Evolutionary conservation across 805 yeast genomes (phyloP), one percentile per base, ranked within the genome.

Genomic region (Komagataella pastoris): DNA sequence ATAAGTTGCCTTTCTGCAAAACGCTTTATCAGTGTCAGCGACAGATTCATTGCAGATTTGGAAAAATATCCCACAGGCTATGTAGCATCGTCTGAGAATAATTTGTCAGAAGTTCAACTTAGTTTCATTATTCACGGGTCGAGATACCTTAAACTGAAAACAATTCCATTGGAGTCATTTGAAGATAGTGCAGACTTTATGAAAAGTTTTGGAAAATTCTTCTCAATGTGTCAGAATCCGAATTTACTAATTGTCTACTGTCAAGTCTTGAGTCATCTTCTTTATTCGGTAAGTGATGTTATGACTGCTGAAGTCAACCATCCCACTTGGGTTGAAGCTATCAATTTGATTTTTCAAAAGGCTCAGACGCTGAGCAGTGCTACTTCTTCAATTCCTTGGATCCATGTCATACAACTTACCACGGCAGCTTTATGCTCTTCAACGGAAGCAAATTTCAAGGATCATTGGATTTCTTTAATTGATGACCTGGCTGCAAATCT

Each of bases 251-350:
- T 77, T 53, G 90, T 96, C 1, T 95, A 91, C 61, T 85, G 93
- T 48, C 96, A 88, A 56, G 96, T 88, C 1, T 71, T 90, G 45
- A 76, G 84, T 52, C 82, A 79, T 51, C 74, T 93, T 23, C 67
- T 93, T 2, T 68, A 88, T 46, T 95, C 97, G 0, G 65, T 93
- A 21, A 95, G 97, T 0, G 91, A 88, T 7, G 73, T 81, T 1
- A 73, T 90, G 36, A 88, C 97, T 0, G 98, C 97, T 0, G 99
- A 93, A 62, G 90, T 88, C 0, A 91, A 93, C 60, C 96, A 91
- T 63, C 99, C 99, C 3, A 80, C 85, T 1, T 93, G 99, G 99
- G 81, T 83, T 0, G 86, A 81, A 46, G 93, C 97, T 0, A 77
- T 88, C 51, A 76, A 76, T 19, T 68, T 72, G 17, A 79, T 91